phyloP scores from a whole-genome alignment of 495 filamentous ascomycete genomes.

The Pyrenula massariospora region DNA sequence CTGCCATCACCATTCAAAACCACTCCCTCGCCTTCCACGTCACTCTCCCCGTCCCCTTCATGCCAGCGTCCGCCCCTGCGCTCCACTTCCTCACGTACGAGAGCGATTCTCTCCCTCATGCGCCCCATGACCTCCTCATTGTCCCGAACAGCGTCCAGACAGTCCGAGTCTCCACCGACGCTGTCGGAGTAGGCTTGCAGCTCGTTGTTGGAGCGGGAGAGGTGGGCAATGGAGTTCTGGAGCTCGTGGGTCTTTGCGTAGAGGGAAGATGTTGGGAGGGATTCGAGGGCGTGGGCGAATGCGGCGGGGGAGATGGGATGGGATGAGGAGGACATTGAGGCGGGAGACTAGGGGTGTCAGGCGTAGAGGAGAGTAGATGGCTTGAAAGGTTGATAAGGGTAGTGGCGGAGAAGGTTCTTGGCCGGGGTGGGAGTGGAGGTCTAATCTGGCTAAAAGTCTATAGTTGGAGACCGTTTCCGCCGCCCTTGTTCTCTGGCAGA shows the following conservation, averaged over 20 bases:
- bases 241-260: constrained; percentile 75
- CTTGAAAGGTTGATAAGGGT: too few relatives aligned
- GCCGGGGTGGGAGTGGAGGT: too few relatives aligned
- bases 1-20: constrained; percentile 9
- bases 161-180: constrained; percentile 46
- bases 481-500: too few relatives aligned
- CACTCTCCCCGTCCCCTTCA: constrained; percentile 32
- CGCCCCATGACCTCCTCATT: constrained; percentile 63
- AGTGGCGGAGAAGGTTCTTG: too few relatives aligned
- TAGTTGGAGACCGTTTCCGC: too few relatives aligned
- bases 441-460: too few relatives aligned
- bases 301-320: constrained; percentile 22
- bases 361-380: too few relatives aligned
- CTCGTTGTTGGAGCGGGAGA: constrained; percentile 67
- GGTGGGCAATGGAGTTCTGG: constrained; percentile 70
- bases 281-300: constrained; percentile 55
- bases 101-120: constrained; percentile 58
- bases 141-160: constrained; percentile 37
- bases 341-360: too few relatives aligned
- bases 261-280: constrained; percentile 58
- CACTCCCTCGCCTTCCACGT: constrained; percentile 19
- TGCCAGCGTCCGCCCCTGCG: constrained; percentile 57
- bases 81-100: constrained; percentile 68
- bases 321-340: constrained; percentile 23
- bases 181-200: constrained; percentile 54